Percentiles rank a stretch among this genome's conserved stretches.
phyloP scores from a whole-genome alignment of 495 filamentous ascomycete genomes.

The Talaromyces adpressus region DNA sequence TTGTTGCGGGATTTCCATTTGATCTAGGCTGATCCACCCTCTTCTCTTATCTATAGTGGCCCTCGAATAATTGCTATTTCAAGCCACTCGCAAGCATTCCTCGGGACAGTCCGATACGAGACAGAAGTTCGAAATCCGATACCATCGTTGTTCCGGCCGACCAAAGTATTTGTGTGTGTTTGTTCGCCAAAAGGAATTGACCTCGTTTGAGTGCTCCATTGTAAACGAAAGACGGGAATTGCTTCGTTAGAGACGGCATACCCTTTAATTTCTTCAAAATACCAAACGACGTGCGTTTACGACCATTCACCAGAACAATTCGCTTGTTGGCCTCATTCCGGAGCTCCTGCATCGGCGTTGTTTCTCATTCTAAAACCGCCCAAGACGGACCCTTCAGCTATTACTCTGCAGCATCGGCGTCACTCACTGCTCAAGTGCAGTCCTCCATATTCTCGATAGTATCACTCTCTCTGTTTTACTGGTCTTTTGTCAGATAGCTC shows the following conservation, averaged over 20 bases:
- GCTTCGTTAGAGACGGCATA: background rate
- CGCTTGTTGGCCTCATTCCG: slow-evolving; percentile 5
- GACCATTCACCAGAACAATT: background rate
- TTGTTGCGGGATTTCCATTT: background rate
- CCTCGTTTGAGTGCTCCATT: background rate
- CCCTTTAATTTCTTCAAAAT: background rate
- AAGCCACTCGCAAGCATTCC: slow-evolving; percentile 3
- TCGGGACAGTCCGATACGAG: background rate
- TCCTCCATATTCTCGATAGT: slow-evolving; percentile 36
- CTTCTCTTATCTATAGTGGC: background rate
- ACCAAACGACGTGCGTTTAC: background rate
- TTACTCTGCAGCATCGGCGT: slow-evolving; percentile 14
- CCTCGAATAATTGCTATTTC: slow-evolving; percentile 3
- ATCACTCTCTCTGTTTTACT: slow-evolving; percentile 14
- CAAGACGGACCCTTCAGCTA: slow-evolving; percentile 45
- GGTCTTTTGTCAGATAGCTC: slow-evolving; percentile 14
- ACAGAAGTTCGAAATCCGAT: background rate
- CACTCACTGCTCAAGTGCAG: slow-evolving; percentile 41
- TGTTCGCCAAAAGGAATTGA: background rate
- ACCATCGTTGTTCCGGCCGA: background rate
- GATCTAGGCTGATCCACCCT: background rate
- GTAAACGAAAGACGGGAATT: background rate
- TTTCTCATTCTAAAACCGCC: slow-evolving; percentile 28
- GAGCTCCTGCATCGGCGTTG: slow-evolving; percentile 10
- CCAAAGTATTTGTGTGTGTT: background rate